Conservation (phyloP, 2,329 filamentous ascomycete species). For the Nothopassalora personata region DNA sequence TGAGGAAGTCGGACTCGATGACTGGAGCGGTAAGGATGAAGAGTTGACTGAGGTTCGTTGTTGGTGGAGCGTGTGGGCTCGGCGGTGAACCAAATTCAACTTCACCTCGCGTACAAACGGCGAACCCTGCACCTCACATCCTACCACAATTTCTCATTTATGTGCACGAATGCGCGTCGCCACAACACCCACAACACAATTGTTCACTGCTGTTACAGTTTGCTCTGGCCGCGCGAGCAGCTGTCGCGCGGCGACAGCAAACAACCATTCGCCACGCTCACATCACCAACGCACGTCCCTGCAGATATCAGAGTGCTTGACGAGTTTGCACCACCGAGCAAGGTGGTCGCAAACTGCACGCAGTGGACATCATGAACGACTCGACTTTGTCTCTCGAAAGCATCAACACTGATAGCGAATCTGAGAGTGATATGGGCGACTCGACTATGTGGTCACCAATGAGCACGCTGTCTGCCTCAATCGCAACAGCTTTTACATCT, state of each 20-base stretch:
- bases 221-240: neutral
- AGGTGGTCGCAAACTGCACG: neutral
- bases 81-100: conserved; percentile 20
- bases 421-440: neutral
- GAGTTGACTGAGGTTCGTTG: conserved; percentile 51
- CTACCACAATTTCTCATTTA: neutral
- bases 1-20: conserved; percentile 62
- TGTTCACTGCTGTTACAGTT: neutral
- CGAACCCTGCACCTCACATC: neutral
- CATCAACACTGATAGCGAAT: neutral
- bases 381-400: neutral
- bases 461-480: neutral
- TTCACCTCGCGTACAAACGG: neutral
- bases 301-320: neutral
- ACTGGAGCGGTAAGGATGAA: conserved; percentile 58
- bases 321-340: neutral
- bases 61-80: conserved; percentile 62
- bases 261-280: neutral
- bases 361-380: neutral
- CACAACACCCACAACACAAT: neutral
- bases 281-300: neutral
- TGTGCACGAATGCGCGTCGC: neutral
- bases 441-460: neutral
- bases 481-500: neutral
- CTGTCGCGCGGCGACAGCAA: neutral